Conservation (phyloP, 1,139 yeast genomes). For the Spathaspora sp. region DNA sequence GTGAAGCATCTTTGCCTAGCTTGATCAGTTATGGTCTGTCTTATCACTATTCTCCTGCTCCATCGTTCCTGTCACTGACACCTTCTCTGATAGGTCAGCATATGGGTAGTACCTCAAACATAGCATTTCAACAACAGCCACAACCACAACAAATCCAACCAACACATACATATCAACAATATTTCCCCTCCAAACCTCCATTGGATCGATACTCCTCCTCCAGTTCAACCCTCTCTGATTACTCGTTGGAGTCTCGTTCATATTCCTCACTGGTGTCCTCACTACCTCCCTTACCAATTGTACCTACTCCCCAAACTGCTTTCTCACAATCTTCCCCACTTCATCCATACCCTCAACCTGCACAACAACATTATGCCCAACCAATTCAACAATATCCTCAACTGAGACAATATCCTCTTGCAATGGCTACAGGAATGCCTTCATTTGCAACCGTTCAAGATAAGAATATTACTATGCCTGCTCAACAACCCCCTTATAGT, state of each 20-base stretch:
- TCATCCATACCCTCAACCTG: neutral
- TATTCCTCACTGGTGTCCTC: neutral
- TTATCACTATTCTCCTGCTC: constrained; percentile 1
- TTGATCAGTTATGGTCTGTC: neutral
- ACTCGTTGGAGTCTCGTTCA: neutral
- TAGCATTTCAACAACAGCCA: neutral
- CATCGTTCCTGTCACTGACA: neutral
- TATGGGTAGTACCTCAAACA: neutral
- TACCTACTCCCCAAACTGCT: neutral
- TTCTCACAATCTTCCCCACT: neutral
- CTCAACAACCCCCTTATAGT: neutral
- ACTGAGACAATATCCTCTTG: neutral
- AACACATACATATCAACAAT: constrained; percentile 4
- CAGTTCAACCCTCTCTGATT: neutral
- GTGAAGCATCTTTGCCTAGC: constrained; percentile 1
- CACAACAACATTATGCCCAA: neutral
- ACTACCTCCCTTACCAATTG: constrained; percentile 1
- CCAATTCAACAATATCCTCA: neutral
- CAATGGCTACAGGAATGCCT: neutral
- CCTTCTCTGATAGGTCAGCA: constrained; percentile 1
- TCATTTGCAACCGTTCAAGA: neutral
- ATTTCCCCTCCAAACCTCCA: neutral
- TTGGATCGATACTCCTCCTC: neutral
- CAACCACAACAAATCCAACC: constrained; percentile 5
- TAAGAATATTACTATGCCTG: neutral